Percentiles rank a stretch among this genome's conserved stretches.
Evolutionary conservation across 768 basidiomycete genomes (phyloP).

Genomic region (Hysterangium stoloniferum): DNA sequence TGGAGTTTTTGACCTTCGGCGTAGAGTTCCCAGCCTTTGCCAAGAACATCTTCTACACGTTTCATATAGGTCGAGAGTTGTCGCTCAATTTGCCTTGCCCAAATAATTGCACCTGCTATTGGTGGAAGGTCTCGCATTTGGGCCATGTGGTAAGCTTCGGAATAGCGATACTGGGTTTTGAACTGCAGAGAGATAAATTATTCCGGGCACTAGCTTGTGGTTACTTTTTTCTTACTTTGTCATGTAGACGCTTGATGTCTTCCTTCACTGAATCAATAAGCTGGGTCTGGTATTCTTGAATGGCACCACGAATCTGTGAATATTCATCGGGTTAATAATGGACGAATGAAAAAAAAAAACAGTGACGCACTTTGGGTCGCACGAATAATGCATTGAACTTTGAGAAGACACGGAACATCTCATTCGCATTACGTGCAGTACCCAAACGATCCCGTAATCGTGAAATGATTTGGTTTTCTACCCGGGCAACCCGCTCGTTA

Average conservation of each 20-base stretch:
- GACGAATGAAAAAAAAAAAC: background rate
- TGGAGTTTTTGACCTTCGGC: slow-evolving; percentile 99
- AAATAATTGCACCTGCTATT: slow-evolving; percentile 97
- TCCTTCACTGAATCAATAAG: slow-evolving; percentile 99
- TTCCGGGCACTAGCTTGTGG: background rate
- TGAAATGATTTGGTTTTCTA: slow-evolving; percentile 98
- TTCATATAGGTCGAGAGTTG: slow-evolving; percentile 98
- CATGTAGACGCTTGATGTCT: slow-evolving; percentile 91
- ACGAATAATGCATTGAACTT: slow-evolving; percentile 98
- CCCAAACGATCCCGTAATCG: slow-evolving; percentile 85
- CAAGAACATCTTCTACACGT: slow-evolving; percentile 95
- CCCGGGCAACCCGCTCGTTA: slow-evolving; percentile 92
- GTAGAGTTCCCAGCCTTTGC: slow-evolving; percentile 97
- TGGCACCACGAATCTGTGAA: slow-evolving; percentile 85
- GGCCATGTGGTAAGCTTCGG: slow-evolving; percentile 96
- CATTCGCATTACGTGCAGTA: slow-evolving; percentile 94
- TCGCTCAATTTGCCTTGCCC: slow-evolving; percentile 98
- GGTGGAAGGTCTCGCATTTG: slow-evolving; percentile 97
- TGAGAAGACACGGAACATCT: slow-evolving; percentile 99
- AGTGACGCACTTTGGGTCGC: slow-evolving; percentile 69
- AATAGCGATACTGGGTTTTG: slow-evolving; percentile 92
- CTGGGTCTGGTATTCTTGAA: slow-evolving; percentile 98
- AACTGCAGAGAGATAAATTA: slow-evolving; percentile 41
- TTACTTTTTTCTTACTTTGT: slow-evolving; percentile 75
- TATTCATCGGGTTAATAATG: background rate